A percentile compares a stretch with the other conserved stretches of the same genome.
These are phyloP conservation scores for Gamsiella multidivaricata DNA, from an alignment of 192 early-diverging fungal genomes.

Conservation along the genomic window DNA sequence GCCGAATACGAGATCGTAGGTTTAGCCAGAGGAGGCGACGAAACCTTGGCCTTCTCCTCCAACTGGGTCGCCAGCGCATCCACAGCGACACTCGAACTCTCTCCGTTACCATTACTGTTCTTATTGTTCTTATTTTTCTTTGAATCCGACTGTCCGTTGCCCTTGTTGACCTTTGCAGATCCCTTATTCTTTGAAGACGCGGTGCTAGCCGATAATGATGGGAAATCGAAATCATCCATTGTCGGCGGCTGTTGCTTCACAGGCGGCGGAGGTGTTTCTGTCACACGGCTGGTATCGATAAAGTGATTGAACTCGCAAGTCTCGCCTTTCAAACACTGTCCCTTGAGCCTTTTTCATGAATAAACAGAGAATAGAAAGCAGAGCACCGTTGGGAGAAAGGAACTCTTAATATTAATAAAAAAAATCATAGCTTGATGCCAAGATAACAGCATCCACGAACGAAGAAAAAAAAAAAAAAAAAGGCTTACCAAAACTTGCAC, in stretches of 20 bases:
- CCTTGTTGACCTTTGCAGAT: neutral
- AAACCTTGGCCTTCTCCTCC: constrained; percentile 37
- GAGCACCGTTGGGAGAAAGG: no score
- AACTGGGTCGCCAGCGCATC: constrained; percentile 17
- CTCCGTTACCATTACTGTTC: constrained; percentile 8
- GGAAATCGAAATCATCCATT: constrained; percentile 52
- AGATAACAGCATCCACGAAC: no score
- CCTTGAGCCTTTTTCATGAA: constrained; percentile 56
- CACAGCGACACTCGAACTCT: constrained; percentile 3
- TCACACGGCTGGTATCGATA: constrained; percentile 45
- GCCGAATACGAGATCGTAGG: constrained; percentile 27
- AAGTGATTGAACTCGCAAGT: constrained; percentile 63
- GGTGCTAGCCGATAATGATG: constrained; percentile 29
- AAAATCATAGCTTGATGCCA: no score
- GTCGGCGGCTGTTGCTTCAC: constrained; percentile 34
- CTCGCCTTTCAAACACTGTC: constrained; percentile 63
- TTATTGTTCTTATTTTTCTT: constrained; percentile 5
- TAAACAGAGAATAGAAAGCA: neutral
- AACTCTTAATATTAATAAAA: no score
- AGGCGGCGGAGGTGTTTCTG: constrained; percentile 2
- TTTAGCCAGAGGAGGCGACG: constrained; percentile 17
- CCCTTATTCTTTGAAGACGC: constrained; percentile 17
- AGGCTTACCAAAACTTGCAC: constrained; percentile 72
- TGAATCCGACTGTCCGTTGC: constrained; percentile 8
- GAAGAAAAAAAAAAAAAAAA: no score